phyloP scores from a whole-genome alignment of 2,329 filamentous ascomycete genomes.

The Blastomyces silverae region DNA sequence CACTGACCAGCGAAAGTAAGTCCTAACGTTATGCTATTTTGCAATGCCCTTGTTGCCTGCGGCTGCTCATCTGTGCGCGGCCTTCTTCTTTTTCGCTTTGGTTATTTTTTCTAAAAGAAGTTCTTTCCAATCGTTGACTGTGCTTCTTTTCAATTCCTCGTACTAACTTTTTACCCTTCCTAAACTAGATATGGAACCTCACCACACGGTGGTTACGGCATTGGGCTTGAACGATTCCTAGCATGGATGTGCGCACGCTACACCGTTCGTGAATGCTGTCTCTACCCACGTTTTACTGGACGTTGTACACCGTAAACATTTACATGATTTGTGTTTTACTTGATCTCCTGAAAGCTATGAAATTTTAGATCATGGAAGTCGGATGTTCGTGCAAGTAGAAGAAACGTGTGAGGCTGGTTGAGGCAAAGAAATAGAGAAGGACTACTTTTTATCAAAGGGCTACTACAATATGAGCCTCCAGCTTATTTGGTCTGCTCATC shows the following conservation, averaged over 20 bases:
- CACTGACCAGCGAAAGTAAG: constrained; percentile 89
- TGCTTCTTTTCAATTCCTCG: neutral
- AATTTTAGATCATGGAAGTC: neutral
- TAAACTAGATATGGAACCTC: constrained; percentile 70
- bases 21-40: constrained; percentile 26
- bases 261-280: constrained; percentile 54
- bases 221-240: constrained; percentile 78
- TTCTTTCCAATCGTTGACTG: neutral
- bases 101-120: neutral
- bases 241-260: constrained; percentile 62
- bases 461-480: neutral
- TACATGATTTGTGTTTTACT: neutral
- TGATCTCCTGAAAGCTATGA: neutral
- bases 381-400: too few relatives aligned
- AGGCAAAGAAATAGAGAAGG: neutral
- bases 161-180: constrained; percentile 16
- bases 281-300: constrained; percentile 48
- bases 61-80: constrained; percentile 10
- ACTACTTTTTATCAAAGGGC: neutral
- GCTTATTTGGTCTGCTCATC: neutral
- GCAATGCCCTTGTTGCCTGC: neutral
- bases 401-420: neutral
- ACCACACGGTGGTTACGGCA: constrained; percentile 86
- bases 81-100: constrained; percentile 6
- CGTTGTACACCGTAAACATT: constrained; percentile 40